These are phyloP conservation scores for Chiua sp. DNA, from an alignment of 1,284 basidiomycete genomes.

Conservation along the genomic window DNA sequence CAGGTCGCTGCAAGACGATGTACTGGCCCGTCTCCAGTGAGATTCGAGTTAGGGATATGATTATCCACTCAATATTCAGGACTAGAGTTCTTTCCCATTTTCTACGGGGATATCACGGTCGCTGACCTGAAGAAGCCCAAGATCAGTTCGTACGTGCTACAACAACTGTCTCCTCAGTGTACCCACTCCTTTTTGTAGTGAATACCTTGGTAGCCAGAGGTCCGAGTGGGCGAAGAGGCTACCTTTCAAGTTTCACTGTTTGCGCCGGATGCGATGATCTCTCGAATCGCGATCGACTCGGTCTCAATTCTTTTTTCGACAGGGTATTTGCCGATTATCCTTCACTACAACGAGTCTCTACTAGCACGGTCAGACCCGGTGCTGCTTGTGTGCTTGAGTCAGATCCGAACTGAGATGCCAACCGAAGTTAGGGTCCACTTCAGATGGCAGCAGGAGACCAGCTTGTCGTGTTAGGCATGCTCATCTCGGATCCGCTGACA, in stretches of 20 bases:
- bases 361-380: constrained; percentile 15
- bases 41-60: not conserved
- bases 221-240: too few species aligned
- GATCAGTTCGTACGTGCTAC: constrained; percentile 62
- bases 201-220: constrained; percentile 58
- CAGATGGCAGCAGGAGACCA: constrained; percentile 59
- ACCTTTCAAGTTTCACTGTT: too few species aligned
- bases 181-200: constrained; percentile 49
- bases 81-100: constrained; percentile 71
- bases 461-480: constrained; percentile 60
- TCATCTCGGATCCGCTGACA: constrained; percentile 52
- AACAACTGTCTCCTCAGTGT: not conserved
- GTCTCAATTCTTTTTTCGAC: constrained; percentile 59
- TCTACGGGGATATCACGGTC: constrained; percentile 60
- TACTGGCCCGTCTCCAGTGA: constrained; percentile 72
- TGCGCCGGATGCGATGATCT: too few species aligned
- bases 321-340: constrained; percentile 47
- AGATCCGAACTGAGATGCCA: constrained; percentile 23
- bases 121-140: constrained; percentile 60
- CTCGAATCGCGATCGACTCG: too few species aligned
- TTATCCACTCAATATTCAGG: not conserved
- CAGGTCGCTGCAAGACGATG: too few species aligned
- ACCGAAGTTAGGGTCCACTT: constrained; percentile 45
- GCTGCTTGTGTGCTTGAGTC: constrained; percentile 27
- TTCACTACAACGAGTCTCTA: constrained; percentile 48